Conservation (phyloP, 2,329 filamentous ascomycete genomes). For the Fusarium nygamai region DNA sequence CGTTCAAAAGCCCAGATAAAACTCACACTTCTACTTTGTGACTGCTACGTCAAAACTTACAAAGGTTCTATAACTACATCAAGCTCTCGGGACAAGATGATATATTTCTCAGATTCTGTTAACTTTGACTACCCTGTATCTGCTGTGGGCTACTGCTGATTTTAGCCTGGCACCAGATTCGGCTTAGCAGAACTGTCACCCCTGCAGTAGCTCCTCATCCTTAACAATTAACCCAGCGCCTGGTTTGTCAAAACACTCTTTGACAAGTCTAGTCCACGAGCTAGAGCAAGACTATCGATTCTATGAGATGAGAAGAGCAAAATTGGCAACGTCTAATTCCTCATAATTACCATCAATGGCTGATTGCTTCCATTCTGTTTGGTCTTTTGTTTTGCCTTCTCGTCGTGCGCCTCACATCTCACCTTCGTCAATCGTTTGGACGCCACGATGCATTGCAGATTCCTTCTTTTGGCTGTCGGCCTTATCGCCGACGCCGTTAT, state of each 20-base stretch:
- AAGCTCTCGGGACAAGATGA: not conserved
- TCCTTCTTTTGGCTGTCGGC: not conserved
- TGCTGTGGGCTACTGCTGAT: not conserved
- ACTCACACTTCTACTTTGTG: no score
- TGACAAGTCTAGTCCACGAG: not conserved
- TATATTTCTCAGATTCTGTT: not conserved
- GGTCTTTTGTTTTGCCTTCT: not conserved
- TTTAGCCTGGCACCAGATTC: not conserved
- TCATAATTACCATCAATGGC: not conserved
- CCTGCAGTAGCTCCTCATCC: not conserved
- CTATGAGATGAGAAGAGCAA: not conserved
- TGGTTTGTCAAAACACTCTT: not conserved
- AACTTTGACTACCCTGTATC: not conserved
- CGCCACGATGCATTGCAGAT: not conserved
- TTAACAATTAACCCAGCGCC: not conserved
- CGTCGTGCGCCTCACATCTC: fast-evolving
- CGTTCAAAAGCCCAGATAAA: no score
- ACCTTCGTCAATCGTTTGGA: not conserved
- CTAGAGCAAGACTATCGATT: not conserved
- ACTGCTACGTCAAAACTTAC: fast-evolving
- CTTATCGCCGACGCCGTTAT: not conserved
- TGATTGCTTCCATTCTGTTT: not conserved
- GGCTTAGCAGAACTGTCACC: not conserved
- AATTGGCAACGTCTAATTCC: fast-evolving
- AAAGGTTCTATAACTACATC: not conserved